phyloP scores from a whole-genome alignment of 306 rosid species.

The Canavalia ensiformis region DNA sequence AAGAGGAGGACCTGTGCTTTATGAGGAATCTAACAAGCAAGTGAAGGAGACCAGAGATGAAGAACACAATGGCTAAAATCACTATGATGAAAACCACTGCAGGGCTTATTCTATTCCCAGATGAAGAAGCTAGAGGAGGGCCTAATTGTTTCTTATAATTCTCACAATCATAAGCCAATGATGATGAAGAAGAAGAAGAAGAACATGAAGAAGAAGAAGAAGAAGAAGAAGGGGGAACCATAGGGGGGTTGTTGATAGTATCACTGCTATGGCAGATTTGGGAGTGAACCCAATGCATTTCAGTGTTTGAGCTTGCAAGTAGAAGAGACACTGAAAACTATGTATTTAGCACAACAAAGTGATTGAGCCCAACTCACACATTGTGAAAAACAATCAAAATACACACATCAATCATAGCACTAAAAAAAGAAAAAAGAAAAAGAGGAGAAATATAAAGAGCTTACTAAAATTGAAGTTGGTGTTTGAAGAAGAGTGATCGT shows the following conservation, averaged over 20 bases:
- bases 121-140: conserved; percentile 58
- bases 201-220: conserved; percentile 27
- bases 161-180: conserved; percentile 46
- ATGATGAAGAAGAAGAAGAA: conserved; percentile 26
- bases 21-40: conserved; percentile 74
- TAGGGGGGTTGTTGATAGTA: conserved; percentile 50
- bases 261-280: conserved; percentile 54
- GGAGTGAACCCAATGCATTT: conserved; percentile 66
- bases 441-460: conserved; percentile 37
- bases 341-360: conserved; percentile 38
- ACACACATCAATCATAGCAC: conserved; percentile 53
- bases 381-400: conserved; percentile 53
- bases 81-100: conserved; percentile 75
- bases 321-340: background rate
- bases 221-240: conserved; percentile 47
- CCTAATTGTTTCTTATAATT: conserved; percentile 56
- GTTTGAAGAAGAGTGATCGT: conserved; percentile 31
- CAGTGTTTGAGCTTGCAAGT: conserved; percentile 2
- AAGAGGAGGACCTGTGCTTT: conserved; percentile 64
- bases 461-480: conserved; percentile 35
- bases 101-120: conserved; percentile 70
- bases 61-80: conserved; percentile 76
- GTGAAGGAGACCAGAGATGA: conserved; percentile 81
- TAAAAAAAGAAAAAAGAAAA: conserved; percentile 52
- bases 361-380: conserved; percentile 62